A percentile compares a stretch with the other conserved stretches of the same genome.
Conservation (phyloP, 306 rosid genomes). For the Castanea sativa region DNA sequence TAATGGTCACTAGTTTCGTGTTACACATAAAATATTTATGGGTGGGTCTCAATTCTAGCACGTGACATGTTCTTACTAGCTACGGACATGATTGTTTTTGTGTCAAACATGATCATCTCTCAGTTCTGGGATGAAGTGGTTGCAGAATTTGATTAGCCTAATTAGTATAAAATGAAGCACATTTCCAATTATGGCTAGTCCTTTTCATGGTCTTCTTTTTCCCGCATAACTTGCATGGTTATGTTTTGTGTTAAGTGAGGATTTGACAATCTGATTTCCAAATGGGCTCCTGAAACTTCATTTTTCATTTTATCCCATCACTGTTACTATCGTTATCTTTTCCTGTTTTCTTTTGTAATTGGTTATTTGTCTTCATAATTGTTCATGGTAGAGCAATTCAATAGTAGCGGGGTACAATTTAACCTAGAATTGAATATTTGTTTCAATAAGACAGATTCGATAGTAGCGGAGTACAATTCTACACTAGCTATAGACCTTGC, state of each 20-base stretch:
- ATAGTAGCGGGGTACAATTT: no score
- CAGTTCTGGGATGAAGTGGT: neutral
- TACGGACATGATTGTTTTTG: neutral
- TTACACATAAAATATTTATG: neutral
- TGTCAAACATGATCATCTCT: neutral
- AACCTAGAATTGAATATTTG: no score
- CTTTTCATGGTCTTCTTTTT: neutral
- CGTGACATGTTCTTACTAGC: neutral
- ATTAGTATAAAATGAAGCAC: neutral
- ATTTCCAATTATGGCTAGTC: neutral
- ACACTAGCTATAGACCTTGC: no score
- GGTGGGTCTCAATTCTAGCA: neutral
- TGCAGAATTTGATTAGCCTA: neutral
- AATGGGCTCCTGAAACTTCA: neutral
- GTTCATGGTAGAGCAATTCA: constrained; percentile 47
- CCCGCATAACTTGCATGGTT: neutral
- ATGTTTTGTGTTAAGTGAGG: neutral
- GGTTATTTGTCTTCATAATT: constrained; percentile 6
- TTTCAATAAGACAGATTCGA: no score
- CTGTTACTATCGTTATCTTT: neutral
- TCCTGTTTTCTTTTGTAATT: constrained; percentile 17
- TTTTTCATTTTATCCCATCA: constrained; percentile 3
- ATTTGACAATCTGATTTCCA: neutral
- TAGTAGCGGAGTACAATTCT: no score
- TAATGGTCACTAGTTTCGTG: neutral